Percentiles rank a stretch among this genome's conserved stretches.
phyloP scores from a whole-genome alignment of 768 basidiomycete genomes.

The Nidularia pulvinata region DNA sequence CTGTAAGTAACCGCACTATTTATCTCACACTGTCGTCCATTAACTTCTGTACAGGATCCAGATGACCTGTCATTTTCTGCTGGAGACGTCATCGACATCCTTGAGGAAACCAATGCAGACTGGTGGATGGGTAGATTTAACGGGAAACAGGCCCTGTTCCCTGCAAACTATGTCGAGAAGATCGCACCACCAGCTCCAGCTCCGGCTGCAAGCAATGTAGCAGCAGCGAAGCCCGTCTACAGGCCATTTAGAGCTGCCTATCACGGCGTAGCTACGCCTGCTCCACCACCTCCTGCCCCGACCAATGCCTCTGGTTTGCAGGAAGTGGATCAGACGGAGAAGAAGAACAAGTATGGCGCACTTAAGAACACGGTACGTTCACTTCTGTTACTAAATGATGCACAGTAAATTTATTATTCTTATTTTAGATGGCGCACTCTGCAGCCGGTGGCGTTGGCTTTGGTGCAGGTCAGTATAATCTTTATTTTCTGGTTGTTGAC shows the following conservation, averaged over 20 bases:
- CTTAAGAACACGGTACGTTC: constrained; percentile 56
- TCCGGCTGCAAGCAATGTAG: constrained; percentile 7
- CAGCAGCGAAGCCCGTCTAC: constrained; percentile 27
- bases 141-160: constrained; percentile 75
- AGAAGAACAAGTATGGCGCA: constrained; percentile 59
- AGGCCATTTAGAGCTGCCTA: constrained; percentile 44
- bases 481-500: not conserved
- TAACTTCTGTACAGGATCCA: constrained; percentile 47
- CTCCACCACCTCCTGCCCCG: constrained; percentile 28
- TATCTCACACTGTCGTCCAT: constrained; percentile 1
- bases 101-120: constrained; percentile 80
- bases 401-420: not conserved
- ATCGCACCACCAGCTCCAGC: constrained; percentile 23
- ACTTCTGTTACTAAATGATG: not conserved
- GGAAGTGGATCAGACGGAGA: constrained; percentile 38
- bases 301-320: constrained; percentile 45
- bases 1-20: constrained; percentile 27
- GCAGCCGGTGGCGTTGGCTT: constrained; percentile 76
- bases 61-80: constrained; percentile 78
- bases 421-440: constrained; percentile 49
- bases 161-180: constrained; percentile 73
- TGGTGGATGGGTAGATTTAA: constrained; percentile 83
- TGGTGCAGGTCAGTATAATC: constrained; percentile 57
- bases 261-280: constrained; percentile 34
- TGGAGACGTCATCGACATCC: constrained; percentile 78